Percentiles rank a stretch among this genome's conserved stretches.
Evolutionary conservation across 1,139 yeast species (phyloP).

Genomic region (Suzukiozyma palmioleophila): DNA sequence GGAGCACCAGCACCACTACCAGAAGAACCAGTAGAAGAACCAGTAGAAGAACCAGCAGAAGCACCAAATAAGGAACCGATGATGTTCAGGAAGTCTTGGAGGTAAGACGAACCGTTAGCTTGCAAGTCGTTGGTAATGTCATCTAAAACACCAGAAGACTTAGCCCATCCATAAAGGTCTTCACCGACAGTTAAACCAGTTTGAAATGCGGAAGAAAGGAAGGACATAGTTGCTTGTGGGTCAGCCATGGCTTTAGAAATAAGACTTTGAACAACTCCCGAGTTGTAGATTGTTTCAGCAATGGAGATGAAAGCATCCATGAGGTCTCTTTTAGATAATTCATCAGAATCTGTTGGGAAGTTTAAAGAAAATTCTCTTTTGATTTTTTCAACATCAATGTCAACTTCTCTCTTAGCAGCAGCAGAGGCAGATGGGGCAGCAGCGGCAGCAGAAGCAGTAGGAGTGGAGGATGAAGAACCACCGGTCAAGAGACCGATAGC

Average conservation of each 20-base stretch:
- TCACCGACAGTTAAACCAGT: conserved; percentile 32
- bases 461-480: conserved; percentile 14
- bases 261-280: conserved; percentile 33
- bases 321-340: conserved; percentile 38
- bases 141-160: conserved; percentile 33
- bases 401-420: conserved; percentile 5
- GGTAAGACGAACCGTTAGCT: conserved; percentile 28
- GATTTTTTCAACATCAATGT: conserved; percentile 8
- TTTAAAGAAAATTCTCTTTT: conserved; percentile 18
- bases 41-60: conserved; percentile 10
- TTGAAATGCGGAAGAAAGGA: conserved; percentile 32
- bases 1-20: conserved; percentile 7
- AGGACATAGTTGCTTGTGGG: conserved; percentile 32
- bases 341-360: conserved; percentile 14
- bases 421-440: conserved; percentile 16
- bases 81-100: conserved; percentile 24
- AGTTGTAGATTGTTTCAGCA: conserved; percentile 25
- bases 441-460: conserved; percentile 17
- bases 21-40: conserved; percentile 7
- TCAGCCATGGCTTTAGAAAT: conserved; percentile 33
- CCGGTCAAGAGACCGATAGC: conserved; percentile 22
- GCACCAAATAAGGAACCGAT: conserved; percentile 7
- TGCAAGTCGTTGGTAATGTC: conserved; percentile 27
- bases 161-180: conserved; percentile 38
- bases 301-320: conserved; percentile 24